Evolutionary conservation across 2,329 filamentous ascomycete species (phyloP).

Genomic region (Aureobasidium mangrovei): DNA sequence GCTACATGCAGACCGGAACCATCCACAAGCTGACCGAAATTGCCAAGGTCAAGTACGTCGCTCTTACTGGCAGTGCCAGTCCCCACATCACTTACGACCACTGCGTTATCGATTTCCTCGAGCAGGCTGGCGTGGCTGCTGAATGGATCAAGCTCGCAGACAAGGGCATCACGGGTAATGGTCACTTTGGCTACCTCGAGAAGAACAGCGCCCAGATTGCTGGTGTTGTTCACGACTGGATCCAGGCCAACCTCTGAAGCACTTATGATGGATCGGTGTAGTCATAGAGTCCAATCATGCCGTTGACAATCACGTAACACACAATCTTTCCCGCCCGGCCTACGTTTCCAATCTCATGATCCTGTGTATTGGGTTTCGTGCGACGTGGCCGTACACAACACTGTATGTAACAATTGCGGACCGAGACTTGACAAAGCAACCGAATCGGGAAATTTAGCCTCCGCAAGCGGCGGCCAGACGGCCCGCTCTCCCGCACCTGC

Average conservation of each 20-base stretch:
- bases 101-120: conserved; percentile 44
- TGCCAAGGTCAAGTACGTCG: conserved; percentile 37
- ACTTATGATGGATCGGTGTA: too few relatives aligned
- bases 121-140: conserved; percentile 42
- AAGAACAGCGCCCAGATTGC: conserved; percentile 41
- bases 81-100: conserved; percentile 47
- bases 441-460: too few relatives aligned
- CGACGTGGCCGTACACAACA: too few relatives aligned
- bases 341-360: too few relatives aligned
- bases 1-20: conserved; percentile 32
- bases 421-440: too few relatives aligned
- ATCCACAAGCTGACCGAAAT: conserved; percentile 42
- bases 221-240: conserved; percentile 23
- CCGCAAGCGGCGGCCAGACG: too few relatives aligned
- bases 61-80: conserved; percentile 46
- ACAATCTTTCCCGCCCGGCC: too few relatives aligned
- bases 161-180: conserved; percentile 43
- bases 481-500: too few relatives aligned
- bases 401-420: too few relatives aligned
- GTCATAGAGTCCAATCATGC: too few relatives aligned
- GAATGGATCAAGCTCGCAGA: conserved; percentile 39
- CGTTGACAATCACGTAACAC: too few relatives aligned
- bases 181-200: conserved; percentile 48
- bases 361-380: too few relatives aligned
- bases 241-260: neutral